Percentiles rank a stretch among this genome's conserved stretches.
phyloP scores from a whole-genome alignment of 805 yeast species.

The Metschnikowia bowlesiae region DNA sequence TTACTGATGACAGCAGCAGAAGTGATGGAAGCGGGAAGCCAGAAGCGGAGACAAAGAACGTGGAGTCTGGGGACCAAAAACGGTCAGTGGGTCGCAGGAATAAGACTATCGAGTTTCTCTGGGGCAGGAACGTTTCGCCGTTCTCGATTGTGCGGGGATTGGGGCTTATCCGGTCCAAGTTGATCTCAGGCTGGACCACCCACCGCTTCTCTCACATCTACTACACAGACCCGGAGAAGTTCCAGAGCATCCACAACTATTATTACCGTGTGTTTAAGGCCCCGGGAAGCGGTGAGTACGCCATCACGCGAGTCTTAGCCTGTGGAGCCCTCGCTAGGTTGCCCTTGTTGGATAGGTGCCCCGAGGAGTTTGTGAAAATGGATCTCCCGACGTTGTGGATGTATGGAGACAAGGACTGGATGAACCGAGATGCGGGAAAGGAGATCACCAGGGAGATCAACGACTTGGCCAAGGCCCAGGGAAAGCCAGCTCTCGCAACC shows the following conservation, averaged over 20 bases:
- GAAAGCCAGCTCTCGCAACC: slow-evolving; percentile 10
- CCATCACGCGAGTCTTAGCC: slow-evolving; percentile 54
- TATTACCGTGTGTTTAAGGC: slow-evolving; percentile 50
- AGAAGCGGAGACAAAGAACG: not conserved
- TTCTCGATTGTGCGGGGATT: slow-evolving; percentile 44
- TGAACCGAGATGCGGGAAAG: slow-evolving; percentile 58
- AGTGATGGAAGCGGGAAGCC: not conserved
- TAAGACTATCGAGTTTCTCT: slow-evolving; percentile 32
- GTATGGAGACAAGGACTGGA: slow-evolving; percentile 71
- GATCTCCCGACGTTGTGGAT: slow-evolving; percentile 51
- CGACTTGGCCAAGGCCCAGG: slow-evolving; percentile 7
- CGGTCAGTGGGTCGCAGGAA: slow-evolving; percentile 17
- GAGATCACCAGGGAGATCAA: slow-evolving; percentile 23
- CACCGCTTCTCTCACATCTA: slow-evolving; percentile 41
- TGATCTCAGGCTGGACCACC: slow-evolving; percentile 52
- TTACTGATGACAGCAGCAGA: not conserved
- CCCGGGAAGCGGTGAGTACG: slow-evolving; percentile 62
- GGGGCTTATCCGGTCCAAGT: slow-evolving; percentile 53
- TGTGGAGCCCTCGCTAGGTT: slow-evolving; percentile 55
- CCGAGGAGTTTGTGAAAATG: slow-evolving; percentile 36
- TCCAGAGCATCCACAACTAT: slow-evolving; percentile 48
- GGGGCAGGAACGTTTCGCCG: slow-evolving; percentile 56
- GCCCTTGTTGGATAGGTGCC: slow-evolving; percentile 53
- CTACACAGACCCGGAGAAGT: slow-evolving; percentile 26
- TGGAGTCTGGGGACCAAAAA: not conserved